Conservation (phyloP, 192 early-diverging fungal genomes). For the Lobosporangium transversale region DNA sequence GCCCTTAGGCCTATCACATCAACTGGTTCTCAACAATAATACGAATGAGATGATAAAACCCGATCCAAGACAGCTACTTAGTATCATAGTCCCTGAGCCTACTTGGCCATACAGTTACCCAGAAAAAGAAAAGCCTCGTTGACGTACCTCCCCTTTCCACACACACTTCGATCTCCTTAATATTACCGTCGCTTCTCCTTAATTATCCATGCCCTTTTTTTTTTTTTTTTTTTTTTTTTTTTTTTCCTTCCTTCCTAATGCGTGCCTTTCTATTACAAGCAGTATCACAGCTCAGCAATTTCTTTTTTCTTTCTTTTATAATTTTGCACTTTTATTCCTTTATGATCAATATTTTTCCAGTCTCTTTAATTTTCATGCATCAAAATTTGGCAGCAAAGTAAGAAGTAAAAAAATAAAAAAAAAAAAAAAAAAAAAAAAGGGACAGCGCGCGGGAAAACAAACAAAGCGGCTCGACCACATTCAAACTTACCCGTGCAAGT, state of each 20-base stretch:
- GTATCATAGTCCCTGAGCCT: background rate
- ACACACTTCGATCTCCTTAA: slow-evolving; percentile 1
- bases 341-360: background rate
- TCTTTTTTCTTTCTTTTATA: background rate
- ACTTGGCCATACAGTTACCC: slow-evolving; percentile 5
- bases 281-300: too few species aligned
- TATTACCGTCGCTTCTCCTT: background rate
- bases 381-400: too few species aligned
- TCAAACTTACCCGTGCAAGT: too few species aligned
- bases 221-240: background rate
- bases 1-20: slow-evolving; percentile 23
- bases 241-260: background rate
- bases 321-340: background rate
- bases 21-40: slow-evolving; percentile 24
- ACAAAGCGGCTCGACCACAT: too few species aligned
- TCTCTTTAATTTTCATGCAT: too few species aligned
- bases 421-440: slow-evolving; percentile 7
- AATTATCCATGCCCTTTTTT: background rate
- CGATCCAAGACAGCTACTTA: background rate
- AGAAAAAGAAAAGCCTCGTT: slow-evolving; percentile 2
- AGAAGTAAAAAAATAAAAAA: background rate
- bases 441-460: too few species aligned
- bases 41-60: background rate
- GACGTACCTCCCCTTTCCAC: too few species aligned
- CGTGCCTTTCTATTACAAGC: background rate